Percentiles rank a stretch among this genome's conserved stretches.
Conservation (phyloP, 352 stramenopile species). For the Pythium chondricola region DNA sequence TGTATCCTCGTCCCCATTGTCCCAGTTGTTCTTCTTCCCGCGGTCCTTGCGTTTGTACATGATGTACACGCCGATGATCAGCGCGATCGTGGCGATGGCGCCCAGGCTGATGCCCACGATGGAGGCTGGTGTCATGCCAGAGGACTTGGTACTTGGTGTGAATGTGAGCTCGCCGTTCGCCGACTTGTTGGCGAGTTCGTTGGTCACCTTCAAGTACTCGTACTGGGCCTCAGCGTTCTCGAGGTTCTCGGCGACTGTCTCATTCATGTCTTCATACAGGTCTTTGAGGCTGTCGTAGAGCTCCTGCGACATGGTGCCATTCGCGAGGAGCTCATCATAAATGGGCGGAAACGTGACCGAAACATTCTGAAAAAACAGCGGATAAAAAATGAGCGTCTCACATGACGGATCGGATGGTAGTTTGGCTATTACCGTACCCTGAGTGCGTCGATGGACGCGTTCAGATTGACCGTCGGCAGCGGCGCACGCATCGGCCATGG, state of each 20-base stretch:
- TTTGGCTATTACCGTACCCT: not conserved
- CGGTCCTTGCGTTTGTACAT: not conserved
- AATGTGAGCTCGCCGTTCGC: too few species aligned
- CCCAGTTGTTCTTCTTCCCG: not conserved
- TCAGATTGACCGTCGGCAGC: conserved; percentile 4
- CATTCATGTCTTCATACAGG: conserved; percentile 1
- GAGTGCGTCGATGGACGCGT: conserved; percentile 4
- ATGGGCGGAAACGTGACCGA: conserved; percentile 6
- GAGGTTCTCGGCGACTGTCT: conserved; percentile 3
- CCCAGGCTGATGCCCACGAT: not conserved
- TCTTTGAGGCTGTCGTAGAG: conserved; percentile 8
- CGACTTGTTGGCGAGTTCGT: conserved; percentile 7
- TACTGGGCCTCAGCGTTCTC: conserved; percentile 2
- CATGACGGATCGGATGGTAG: not conserved
- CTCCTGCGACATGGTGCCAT: conserved; percentile 7
- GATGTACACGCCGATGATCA: not conserved
- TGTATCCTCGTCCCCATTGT: not conserved
- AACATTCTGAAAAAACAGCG: not conserved
- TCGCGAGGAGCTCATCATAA: conserved; percentile 2
- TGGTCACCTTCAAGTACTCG: conserved; percentile 5
- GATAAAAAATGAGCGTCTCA: not conserved
- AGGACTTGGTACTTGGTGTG: too few species aligned
- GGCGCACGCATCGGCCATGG: too few species aligned
- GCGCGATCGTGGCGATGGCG: not conserved
- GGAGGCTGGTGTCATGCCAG: too few species aligned